Evolutionary conservation across 73 alveolate genomes (phyloP).

Genomic region (Tetrahymena borealis): DNA sequence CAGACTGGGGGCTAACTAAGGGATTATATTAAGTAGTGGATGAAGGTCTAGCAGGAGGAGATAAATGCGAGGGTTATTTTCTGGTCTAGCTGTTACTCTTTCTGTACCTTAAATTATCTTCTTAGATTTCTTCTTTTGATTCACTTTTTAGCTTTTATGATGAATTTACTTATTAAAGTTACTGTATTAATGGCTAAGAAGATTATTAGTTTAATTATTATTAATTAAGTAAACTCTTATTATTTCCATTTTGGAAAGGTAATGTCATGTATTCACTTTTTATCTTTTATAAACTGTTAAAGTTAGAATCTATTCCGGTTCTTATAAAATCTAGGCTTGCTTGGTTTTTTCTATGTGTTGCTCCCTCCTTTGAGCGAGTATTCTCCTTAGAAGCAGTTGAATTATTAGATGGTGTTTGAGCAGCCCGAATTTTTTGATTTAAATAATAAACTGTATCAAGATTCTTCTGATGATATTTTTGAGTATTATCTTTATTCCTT

Average conservation of each 20-base stretch:
- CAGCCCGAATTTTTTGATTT: neutral
- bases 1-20: neutral
- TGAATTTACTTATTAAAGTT: neutral
- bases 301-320: neutral
- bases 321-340: neutral
- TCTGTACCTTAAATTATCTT: neutral
- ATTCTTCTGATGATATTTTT: neutral
- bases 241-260: neutral
- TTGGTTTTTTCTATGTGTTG: neutral
- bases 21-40: neutral
- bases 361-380: neutral
- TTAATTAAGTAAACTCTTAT: neutral
- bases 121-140: neutral
- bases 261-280: neutral
- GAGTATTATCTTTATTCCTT: neutral
- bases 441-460: neutral
- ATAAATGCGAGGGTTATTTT: neutral
- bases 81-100: neutral
- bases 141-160: neutral
- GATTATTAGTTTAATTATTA: neutral
- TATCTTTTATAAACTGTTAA: neutral
- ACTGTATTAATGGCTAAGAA: neutral
- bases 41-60: neutral
- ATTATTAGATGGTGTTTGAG: neutral
- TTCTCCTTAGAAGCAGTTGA: neutral